Evolutionary conservation across 495 filamentous ascomycete genomes (phyloP), one percentile per base, ranked within the genome.

Genomic region (Cairneyella variabilis): DNA sequence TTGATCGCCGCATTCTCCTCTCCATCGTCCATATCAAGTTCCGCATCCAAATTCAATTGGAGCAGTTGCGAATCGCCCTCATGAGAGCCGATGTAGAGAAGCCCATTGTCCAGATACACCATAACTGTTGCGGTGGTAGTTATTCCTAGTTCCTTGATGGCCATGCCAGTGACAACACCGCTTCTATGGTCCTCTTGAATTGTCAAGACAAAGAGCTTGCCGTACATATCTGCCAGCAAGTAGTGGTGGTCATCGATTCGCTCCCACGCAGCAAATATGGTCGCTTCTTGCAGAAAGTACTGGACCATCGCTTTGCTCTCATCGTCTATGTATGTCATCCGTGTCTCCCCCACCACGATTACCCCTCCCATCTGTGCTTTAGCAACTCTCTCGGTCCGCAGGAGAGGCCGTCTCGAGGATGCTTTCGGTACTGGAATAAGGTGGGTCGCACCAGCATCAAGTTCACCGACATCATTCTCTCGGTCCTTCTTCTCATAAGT

Each of bases 61-160:
- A 95, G 75, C 1, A 97, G 74, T 63, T 97, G 91, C 0, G 89
- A 95, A 65, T 99, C 89, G 10, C 91, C 91, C 58, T 90, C 85
- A 66, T 96, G 91, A 4, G 93, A 97, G 2, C 88, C 95, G 26
- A 97, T 79, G 66, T 91, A 99, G 7, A 96, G 65, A 25, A 84
- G 66, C 0, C 84, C 83, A 21, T 80, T 76, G 17, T 84, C 88
- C 23, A 97, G 75, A 66, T 95, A 90, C 4, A 97, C 83, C 37
- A 99, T 68, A 18, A 76, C 76, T 32, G 77, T 85, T 2, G 93
- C 85, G 54, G 88, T 78, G 17, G 90, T 85, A 1, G 83, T 91
- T 51, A 74, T 67, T 25, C 88, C 88, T 42, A 92, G 69, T n/a
- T 71, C 66, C 48, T 85, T 76, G 4, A 91, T 60, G 17, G 84